phyloP scores from a whole-genome alignment of 169 alveolate species.

The Cryptosporidium ryanae region DNA sequence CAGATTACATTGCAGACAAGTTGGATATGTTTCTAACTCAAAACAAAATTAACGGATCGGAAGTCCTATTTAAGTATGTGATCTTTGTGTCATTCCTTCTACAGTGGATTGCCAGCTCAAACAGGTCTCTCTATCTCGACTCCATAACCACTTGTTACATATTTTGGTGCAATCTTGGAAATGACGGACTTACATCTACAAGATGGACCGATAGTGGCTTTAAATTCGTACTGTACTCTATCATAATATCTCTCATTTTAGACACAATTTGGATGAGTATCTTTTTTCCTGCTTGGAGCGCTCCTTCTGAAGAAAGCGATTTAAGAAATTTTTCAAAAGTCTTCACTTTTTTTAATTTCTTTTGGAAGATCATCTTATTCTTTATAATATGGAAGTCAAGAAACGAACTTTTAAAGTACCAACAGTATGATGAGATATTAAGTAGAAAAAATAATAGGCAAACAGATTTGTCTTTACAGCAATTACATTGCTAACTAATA shows the following conservation, averaged over 20 bases:
- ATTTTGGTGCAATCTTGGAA: conserved; percentile 72
- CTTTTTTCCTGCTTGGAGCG: conserved; percentile 71
- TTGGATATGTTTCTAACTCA: conserved; percentile 44
- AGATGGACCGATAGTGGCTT: conserved; percentile 55
- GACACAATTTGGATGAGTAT: conserved; percentile 68
- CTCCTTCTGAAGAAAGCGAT: conserved; percentile 59
- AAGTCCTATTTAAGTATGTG: conserved; percentile 46
- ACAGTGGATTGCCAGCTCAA: conserved; percentile 73
- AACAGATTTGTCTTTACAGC: conserved; percentile 16
- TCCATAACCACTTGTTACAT: conserved; percentile 50
- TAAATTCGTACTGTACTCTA: conserved; percentile 31
- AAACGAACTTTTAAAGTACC: conserved; percentile 40
- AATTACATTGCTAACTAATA: no score
- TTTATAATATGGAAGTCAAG: conserved; percentile 71
- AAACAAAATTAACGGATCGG: conserved; percentile 30
- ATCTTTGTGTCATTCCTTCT: conserved; percentile 53
- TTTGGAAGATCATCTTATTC: conserved; percentile 57
- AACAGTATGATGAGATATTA: conserved; percentile 41
- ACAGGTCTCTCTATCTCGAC: conserved; percentile 60
- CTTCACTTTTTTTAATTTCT: conserved; percentile 57
- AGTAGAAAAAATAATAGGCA: conserved; percentile 27
- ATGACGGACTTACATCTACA: conserved; percentile 32
- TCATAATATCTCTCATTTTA: conserved; percentile 9
- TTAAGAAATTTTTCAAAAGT: conserved; percentile 65
- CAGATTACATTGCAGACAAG: conserved; percentile 38